Conservation (phyloP, 768 basidiomycete genomes). For the Pluteus cervinus region DNA sequence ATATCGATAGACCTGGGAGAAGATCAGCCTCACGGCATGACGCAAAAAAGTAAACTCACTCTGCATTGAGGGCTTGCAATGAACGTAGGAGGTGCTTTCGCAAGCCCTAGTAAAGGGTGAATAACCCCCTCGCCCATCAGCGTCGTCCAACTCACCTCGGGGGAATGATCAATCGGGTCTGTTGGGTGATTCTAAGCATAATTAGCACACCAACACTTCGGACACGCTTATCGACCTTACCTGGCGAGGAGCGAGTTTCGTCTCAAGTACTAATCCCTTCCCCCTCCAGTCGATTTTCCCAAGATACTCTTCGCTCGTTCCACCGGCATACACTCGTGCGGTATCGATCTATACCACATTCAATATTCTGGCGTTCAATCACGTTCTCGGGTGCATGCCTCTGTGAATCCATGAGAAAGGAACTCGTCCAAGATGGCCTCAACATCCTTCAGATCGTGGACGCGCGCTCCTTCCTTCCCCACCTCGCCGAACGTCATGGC, state of each 20-base stretch:
- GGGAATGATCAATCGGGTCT: constrained; percentile 21
- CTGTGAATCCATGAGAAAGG: constrained; percentile 48
- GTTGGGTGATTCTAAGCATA: constrained; percentile 3
- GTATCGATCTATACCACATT: constrained; percentile 41
- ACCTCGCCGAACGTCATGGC: constrained; percentile 50
- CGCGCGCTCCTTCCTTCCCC: constrained; percentile 42
- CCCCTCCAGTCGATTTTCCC: constrained; percentile 43
- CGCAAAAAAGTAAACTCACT: constrained; percentile 27
- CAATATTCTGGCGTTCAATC: constrained; percentile 17
- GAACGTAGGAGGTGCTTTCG: constrained; percentile 41
- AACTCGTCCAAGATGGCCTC: constrained; percentile 50
- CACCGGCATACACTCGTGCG: constrained; percentile 41
- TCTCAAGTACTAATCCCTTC: constrained; percentile 50
- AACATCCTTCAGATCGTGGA: constrained; percentile 41
- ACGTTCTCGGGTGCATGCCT: constrained; percentile 23
- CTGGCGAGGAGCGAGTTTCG: constrained; percentile 45
- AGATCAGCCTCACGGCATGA: constrained; percentile 6
- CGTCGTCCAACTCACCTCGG: constrained; percentile 17
- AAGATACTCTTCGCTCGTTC: constrained; percentile 53
- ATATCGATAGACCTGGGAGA: constrained; percentile 38
- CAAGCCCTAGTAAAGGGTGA: constrained; percentile 30
- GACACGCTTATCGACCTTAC: constrained; percentile 10
- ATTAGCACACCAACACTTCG: background rate
- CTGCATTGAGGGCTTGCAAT: constrained; percentile 34
- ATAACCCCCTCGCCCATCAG: constrained; percentile 17